A percentile compares a stretch with the other conserved stretches of the same genome.
phyloP scores from a whole-genome alignment of 768 basidiomycete species.

The Leccinum broughii region DNA sequence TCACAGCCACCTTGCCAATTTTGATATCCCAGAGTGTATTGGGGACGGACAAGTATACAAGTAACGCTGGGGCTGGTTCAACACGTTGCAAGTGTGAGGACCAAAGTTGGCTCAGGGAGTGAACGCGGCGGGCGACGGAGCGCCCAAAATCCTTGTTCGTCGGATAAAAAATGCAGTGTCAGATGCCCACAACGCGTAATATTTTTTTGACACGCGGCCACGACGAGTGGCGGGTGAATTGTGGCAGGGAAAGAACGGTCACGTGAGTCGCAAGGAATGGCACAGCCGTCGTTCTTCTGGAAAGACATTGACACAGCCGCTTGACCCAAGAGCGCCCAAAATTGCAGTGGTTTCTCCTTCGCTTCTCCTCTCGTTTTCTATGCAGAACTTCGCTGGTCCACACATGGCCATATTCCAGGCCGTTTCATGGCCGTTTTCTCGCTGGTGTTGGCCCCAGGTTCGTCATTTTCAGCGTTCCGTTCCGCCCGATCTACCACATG shows the following conservation, averaged over 20 bases:
- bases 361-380: conserved; percentile 5
- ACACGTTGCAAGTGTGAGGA: conserved; percentile 27
- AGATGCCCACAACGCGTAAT: conserved; percentile 3
- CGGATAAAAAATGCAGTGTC: conserved; percentile 13
- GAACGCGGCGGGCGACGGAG: conserved; percentile 11
- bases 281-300: background rate
- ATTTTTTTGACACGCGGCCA: conserved; percentile 1
- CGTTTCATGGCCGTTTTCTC: background rate
- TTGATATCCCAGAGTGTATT: background rate
- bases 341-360: too few species aligned
- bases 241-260: background rate
- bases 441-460: background rate
- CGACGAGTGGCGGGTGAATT: background rate
- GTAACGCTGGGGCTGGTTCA: conserved; percentile 8
- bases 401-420: background rate
- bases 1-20: conserved; percentile 23
- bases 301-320: background rate
- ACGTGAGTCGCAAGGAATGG: background rate
- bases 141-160: conserved; percentile 21
- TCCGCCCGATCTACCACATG: conserved; percentile 2
- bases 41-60: background rate
- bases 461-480: background rate
- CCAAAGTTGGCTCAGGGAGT: conserved; percentile 2
- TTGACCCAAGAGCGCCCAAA: too few species aligned
- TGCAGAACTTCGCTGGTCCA: background rate